Base-by-base conservation (phyloP, 192 early-diverging fungal species). In the Dissophora ornata region DNA sequence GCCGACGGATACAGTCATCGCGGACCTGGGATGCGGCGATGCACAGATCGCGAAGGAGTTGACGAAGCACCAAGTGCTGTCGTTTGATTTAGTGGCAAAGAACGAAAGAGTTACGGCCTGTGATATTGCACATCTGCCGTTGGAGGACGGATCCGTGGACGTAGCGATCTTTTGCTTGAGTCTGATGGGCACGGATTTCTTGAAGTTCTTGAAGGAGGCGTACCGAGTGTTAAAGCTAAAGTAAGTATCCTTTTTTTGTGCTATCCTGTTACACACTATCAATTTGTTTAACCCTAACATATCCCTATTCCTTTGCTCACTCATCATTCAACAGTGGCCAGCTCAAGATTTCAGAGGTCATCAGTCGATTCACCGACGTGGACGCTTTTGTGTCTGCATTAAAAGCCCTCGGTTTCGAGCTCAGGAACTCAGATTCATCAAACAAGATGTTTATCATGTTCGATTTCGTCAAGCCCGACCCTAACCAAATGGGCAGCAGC, bases 381-480 rank as follows among this genome's bases (percentile, higher is more conserved):
- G 84, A 90, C 30, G 84, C 88, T 26, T 97, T 97, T 82, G 85
- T 96, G 36, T 40, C 55, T 10, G 86, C 90, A 10, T 80, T 99
- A 50, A 86, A 88, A 51, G 74, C 56, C 1, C 62, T 94, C 22
- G 97, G 97, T 0, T 96, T 97, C 70, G 90, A 89, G 62, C 80
- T 93, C 32, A 79, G 80, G 53, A 74, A 59, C 11, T 74, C 91
- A 83, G 91, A 96, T 61, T 82, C 87, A 13, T 80, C 82, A 26
- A 97, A 95, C 86, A 96, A 95, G 59, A 98, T 98, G 97, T 98
- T 98, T 88, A 88, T 95, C 42, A 82, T 96, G 77, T 84, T 98
- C 24, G 90, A 95, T 34, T 94, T 96, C 58, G 70, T 85, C 63
- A 90, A 98, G 80, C 67, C 57, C 16, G 61, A 52, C 12, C 71